These are phyloP conservation scores for Cyberlindnera saturnus DNA, from an alignment of 805 yeast genomes.

Conservation along the genomic window DNA sequence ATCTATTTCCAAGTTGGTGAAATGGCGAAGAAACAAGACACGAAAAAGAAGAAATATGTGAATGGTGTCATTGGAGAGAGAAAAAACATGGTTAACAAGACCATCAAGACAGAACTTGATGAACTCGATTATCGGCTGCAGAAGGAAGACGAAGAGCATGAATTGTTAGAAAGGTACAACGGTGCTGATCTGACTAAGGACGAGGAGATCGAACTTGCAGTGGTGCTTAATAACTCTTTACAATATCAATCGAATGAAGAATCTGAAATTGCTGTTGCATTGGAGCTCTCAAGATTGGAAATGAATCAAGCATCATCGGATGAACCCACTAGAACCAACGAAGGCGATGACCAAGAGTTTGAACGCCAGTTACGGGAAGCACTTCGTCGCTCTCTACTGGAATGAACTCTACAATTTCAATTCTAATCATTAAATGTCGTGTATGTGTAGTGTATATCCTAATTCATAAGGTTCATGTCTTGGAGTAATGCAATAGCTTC, in stretches of 20 bases:
- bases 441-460: neutral
- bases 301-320: neutral
- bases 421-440: slow-evolving; percentile 1
- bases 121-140: slow-evolving; percentile 19
- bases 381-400: slow-evolving; percentile 18
- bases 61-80: slow-evolving; percentile 14
- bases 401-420: slow-evolving; percentile 1
- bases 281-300: slow-evolving; percentile 7
- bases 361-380: slow-evolving; percentile 19
- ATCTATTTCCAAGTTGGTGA: slow-evolving; percentile 22
- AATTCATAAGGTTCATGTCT: slow-evolving; percentile 7
- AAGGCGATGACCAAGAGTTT: slow-evolving; percentile 10
- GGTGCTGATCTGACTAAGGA: slow-evolving; percentile 15
- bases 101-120: slow-evolving; percentile 16
- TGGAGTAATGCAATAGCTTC: slow-evolving; percentile 15
- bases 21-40: neutral
- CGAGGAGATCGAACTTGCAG: slow-evolving; percentile 23
- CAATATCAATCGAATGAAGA: slow-evolving; percentile 9
- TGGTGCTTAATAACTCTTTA: slow-evolving; percentile 19
- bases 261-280: slow-evolving; percentile 7
- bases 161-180: slow-evolving; percentile 18
- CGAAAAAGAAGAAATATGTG: slow-evolving; percentile 9
- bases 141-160: slow-evolving; percentile 8
- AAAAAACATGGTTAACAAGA: slow-evolving; percentile 13
- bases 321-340: neutral